Conservation (phyloP, 192 early-diverging fungal species). For the Gigaspora rosea region DNA sequence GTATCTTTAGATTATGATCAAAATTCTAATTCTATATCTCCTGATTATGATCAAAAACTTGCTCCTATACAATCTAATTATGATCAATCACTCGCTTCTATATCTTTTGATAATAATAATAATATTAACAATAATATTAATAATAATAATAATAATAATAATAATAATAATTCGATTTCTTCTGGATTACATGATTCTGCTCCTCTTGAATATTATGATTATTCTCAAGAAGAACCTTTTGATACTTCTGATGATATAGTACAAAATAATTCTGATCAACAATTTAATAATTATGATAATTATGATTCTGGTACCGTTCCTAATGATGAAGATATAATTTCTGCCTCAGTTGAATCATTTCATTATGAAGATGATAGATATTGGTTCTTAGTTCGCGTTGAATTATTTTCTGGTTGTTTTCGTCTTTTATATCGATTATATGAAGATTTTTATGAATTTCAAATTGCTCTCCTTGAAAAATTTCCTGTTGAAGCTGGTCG, state of each 20-base stretch:
- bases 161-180: neutral
- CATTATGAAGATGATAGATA: constrained; percentile 71
- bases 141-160: neutral
- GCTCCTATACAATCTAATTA: neutral
- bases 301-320: neutral
- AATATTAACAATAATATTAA: neutral
- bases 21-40: neutral
- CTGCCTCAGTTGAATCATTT: constrained; percentile 65
- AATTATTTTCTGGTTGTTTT: constrained; percentile 52
- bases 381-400: constrained; percentile 67
- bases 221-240: neutral
- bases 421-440: constrained; percentile 72
- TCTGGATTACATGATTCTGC: no score
- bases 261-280: neutral
- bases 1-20: neutral
- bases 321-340: constrained; percentile 35
- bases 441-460: constrained; percentile 80
- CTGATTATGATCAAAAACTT: neutral
- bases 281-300: neutral
- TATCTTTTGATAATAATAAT: neutral
- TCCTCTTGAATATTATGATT: neutral
- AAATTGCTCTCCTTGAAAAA: constrained; percentile 64
- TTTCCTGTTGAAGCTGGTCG: constrained; percentile 69
- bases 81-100: neutral
- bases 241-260: neutral